A percentile compares a stretch with the other conserved stretches of the same genome.
Conservation (phyloP, 2,329 filamentous ascomycete genomes). For the Pestalotiopsis fici region DNA sequence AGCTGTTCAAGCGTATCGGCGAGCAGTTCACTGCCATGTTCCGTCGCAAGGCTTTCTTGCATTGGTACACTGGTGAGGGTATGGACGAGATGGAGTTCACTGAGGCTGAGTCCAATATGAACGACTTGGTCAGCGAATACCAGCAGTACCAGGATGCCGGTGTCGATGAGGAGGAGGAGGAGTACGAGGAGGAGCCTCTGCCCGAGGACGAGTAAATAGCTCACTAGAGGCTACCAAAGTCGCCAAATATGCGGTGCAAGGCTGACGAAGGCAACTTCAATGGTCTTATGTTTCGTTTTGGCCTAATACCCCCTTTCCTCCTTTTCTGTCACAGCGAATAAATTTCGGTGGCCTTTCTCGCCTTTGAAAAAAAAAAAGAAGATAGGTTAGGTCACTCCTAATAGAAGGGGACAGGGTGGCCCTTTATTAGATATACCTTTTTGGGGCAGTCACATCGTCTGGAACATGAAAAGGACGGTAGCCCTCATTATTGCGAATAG, state of each 20-base stretch:
- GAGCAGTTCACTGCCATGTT: conserved; percentile 99
- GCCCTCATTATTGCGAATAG: conserved; percentile 29
- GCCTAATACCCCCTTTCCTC: conserved; percentile 5
- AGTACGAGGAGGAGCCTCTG: conserved; percentile 84
- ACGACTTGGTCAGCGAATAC: conserved; percentile 99
- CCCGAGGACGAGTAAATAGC: conserved; percentile 65
- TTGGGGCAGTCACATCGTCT: conserved; percentile 18
- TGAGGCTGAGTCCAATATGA: conserved; percentile 99
- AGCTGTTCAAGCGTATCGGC: conserved; percentile 99
- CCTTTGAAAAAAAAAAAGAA: conserved; percentile 14
- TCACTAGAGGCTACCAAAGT: neutral
- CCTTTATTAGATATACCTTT: conserved; percentile 34
- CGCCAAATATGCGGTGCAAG: neutral
- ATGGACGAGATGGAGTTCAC: conserved; percentile 99
- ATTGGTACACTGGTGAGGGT: conserved; percentile 99
- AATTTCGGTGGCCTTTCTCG: conserved; percentile 18
- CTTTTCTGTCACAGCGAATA: conserved; percentile 7
- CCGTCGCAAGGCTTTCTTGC: conserved; percentile 99
- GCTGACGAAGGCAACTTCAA: neutral
- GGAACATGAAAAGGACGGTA: conserved; percentile 23
- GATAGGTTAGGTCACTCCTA: conserved; percentile 22
- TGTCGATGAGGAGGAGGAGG: conserved; percentile 95
- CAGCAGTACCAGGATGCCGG: conserved; percentile 99
- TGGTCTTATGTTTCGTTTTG: neutral
- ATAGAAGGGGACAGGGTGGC: conserved; percentile 22